Evolutionary conservation across 2,329 filamentous ascomycete species (phyloP).

Genomic region (Aspergillus puulaauensis): DNA sequence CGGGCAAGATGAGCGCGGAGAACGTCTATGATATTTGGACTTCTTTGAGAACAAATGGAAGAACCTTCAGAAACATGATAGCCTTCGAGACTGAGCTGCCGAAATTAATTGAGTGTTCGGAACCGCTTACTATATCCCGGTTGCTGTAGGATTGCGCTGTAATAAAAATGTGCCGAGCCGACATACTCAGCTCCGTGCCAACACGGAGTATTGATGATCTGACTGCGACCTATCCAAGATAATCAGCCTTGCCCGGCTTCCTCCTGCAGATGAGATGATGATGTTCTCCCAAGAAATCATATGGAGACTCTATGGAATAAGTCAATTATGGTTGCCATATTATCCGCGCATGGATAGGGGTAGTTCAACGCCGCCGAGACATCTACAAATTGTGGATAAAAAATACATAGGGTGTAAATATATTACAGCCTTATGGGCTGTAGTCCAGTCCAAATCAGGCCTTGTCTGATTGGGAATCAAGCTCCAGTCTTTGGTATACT

Average conservation of each 20-base stretch:
- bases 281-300: neutral
- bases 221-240: neutral
- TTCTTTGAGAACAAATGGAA: too few relatives aligned
- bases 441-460: neutral
- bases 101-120: neutral
- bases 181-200: neutral
- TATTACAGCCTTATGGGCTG: neutral
- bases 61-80: neutral
- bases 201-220: neutral
- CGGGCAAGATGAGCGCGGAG: neutral
- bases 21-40: too few relatives aligned
- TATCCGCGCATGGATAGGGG: neutral
- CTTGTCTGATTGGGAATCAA: neutral
- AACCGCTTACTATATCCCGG: neutral
- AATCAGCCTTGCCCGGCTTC: neutral
- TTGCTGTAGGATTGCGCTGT: too few relatives aligned
- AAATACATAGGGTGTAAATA: neutral
- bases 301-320: neutral
- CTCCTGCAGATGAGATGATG: neutral
- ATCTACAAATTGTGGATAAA: neutral
- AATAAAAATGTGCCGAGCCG: neutral
- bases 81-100: neutral
- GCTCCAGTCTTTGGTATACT: neutral
- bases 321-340: neutral
- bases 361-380: neutral